Evolutionary conservation across 2,329 filamentous ascomycete species (phyloP), one percentile per base, ranked within the genome.

Genomic region (Apiospora arundinis): DNA sequence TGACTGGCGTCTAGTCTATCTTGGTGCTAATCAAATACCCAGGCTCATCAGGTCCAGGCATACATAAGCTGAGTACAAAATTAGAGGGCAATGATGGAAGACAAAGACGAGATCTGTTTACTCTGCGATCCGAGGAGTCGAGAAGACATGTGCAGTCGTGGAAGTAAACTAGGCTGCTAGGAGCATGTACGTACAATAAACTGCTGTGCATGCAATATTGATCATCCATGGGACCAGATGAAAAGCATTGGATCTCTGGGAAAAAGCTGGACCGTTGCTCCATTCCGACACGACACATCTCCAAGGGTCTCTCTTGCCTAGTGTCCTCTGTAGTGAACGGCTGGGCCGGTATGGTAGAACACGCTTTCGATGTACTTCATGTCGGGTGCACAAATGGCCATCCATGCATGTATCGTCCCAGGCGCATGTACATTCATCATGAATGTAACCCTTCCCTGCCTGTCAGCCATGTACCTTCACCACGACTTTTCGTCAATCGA

Each of bases 211-310:
- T 63, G 56, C 56, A 63, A 63, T 63, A 63, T 63, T 63, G 56
- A 63, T 63, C 56, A 63, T 63, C 56, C 56, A 63, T 63, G 56
- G 56, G 56, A 63, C n/a, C 56, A 63, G 56, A 63, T 63, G 56
- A 63, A 48, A 63, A 63, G 56, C 56, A 63, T 63, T 63, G 56
- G 56, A 63, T 63, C 56, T 63, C 56, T 63, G 56, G 56, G 56
- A 63, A 63, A 63, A 63, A 63, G 56, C 56, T 63, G 56, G 56
- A 63, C 56, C 56, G 32, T 63, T 63, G 32, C 56, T 40, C 56
- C 56, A 63, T 63, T 63, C 56, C 56, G 56, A 63, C 56, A 63
- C 56, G 56, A 63, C 56, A 63, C 56, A 63, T 63, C 56, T 63
- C 56, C 56, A 63, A 63, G 56, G 56, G 56, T 63, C 56, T 63